Conservation (phyloP, 352 stramenopile species). For the Phytophthora crassamura region DNA sequence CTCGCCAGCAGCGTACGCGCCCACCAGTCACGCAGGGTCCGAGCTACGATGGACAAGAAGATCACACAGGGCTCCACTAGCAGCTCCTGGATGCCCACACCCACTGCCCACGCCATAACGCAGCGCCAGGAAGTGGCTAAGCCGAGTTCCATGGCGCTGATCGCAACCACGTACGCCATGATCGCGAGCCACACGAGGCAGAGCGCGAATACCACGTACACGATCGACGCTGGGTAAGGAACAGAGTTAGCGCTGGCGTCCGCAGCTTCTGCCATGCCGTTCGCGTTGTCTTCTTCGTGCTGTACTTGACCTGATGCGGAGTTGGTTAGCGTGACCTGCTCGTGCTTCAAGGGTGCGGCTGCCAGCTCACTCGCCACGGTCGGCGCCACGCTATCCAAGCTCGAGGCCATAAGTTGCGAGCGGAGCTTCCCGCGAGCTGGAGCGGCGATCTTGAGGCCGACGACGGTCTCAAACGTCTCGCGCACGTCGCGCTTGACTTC, state of each 20-base stretch:
- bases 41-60: conserved; percentile 53
- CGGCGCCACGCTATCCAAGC: conserved; percentile 60
- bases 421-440: conserved; percentile 70
- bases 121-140: conserved; percentile 58
- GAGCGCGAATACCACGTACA: conserved; percentile 56
- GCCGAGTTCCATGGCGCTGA: conserved; percentile 56
- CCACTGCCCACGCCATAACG: conserved; percentile 55
- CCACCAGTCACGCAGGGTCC: conserved; percentile 73
- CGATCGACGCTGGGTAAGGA: conserved; percentile 74
- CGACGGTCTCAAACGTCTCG: conserved; percentile 72
- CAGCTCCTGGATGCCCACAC: conserved; percentile 50
- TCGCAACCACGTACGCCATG: conserved; percentile 54
- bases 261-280: conserved; percentile 1
- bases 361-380: conserved; percentile 60
- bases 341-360: conserved; percentile 19
- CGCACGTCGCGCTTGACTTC: conserved; percentile 42
- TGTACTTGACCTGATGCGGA: neutral
- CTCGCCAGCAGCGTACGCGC: conserved; percentile 43
- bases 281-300: neutral
- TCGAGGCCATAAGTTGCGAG: conserved; percentile 61
- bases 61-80: conserved; percentile 63
- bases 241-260: conserved; percentile 40
- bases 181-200: conserved; percentile 48
- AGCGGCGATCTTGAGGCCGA: conserved; percentile 76
- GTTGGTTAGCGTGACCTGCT: conserved; percentile 16